Base-by-base conservation (phyloP, 805 yeast species). In the Alloascoidea hylecoeti region DNA sequence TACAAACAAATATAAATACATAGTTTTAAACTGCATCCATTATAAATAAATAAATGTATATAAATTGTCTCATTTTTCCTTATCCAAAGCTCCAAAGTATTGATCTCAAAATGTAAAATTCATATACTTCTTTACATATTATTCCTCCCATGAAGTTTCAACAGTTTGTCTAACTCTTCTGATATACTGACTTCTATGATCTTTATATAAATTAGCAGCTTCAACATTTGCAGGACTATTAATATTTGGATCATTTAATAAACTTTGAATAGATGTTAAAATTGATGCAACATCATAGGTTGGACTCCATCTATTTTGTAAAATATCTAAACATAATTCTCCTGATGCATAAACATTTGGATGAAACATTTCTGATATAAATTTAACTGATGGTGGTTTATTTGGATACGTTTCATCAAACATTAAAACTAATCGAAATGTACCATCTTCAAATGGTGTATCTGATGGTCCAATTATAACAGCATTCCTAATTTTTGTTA, bases 221-320 rank as follows among this genome's bases (percentile, higher is more conserved):
- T 92, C 98, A 4, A 84, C 97, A 50, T 92, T 92, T 1, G 98
- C 98, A 1, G 98, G 98, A 16, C 95, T 82, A 38, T 88, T 77
- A 36, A 88, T 94, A 55, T 92, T 92, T 14, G 98, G 98, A 55
- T 92, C 98, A 58, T 92, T 92, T 48, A 92, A 66, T 44, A 92
- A 68, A 43, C 88, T 78, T 56, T 92, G 98, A 41, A 92, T 77
- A 17, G 95, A 83, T 1, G 98, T 92, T 48, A 92, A 66, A 40
- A 92, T 89, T 9, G 95, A 85, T 6, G 95, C 86, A 30, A 92
- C 98, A 53, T 92, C 98, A 54, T 89, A 92, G 1, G 98, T 92
- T 9, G 98, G 98, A 17, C 95, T 81, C 98, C 98, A 92, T 55
- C 97, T 70, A 62, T 89, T 92, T 56, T 92, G 98, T 47, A 92